A percentile compares a stretch with the other conserved stretches of the same genome.
These are phyloP conservation scores for Seiridium unicorne DNA, from an alignment of 2,329 filamentous ascomycete species.

Conservation along the genomic window DNA sequence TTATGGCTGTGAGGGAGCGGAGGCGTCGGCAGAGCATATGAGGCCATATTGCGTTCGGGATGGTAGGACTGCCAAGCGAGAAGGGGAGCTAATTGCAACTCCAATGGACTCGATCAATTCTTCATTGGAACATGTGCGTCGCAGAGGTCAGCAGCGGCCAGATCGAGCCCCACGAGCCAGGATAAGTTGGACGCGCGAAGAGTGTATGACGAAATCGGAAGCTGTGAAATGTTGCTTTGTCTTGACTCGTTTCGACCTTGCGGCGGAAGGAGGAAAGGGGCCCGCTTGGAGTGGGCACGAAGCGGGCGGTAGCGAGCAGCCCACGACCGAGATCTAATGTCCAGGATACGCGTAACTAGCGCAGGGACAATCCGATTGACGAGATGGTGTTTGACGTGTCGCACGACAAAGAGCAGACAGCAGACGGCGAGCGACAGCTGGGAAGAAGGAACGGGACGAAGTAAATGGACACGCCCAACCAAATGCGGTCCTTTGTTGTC, in stretches of 20 bases:
- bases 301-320: neutral
- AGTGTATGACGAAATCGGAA: constrained; percentile 1
- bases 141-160: no score
- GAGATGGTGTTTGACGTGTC: neutral
- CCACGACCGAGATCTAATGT: no score
- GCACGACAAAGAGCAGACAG: neutral
- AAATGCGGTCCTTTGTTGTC: neutral
- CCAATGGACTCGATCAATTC: neutral
- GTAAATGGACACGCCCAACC: neutral
- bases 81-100: constrained; percentile 4
- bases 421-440: neutral
- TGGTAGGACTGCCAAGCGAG: neutral
- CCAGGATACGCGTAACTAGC: neutral
- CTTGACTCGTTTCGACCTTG: neutral
- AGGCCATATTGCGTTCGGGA: constrained; percentile 38
- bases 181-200: neutral
- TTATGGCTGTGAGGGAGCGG: constrained; percentile 47
- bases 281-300: neutral
- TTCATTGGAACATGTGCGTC: neutral
- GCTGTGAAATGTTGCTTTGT: neutral
- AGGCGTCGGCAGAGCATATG: constrained; percentile 53
- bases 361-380: neutral
- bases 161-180: neutral
- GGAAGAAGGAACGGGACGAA: neutral
- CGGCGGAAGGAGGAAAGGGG: neutral